A percentile compares a stretch with the other conserved stretches of the same genome.
phyloP scores from a whole-genome alignment of 2,329 filamentous ascomycete species.

The Fusarium multiceps region DNA sequence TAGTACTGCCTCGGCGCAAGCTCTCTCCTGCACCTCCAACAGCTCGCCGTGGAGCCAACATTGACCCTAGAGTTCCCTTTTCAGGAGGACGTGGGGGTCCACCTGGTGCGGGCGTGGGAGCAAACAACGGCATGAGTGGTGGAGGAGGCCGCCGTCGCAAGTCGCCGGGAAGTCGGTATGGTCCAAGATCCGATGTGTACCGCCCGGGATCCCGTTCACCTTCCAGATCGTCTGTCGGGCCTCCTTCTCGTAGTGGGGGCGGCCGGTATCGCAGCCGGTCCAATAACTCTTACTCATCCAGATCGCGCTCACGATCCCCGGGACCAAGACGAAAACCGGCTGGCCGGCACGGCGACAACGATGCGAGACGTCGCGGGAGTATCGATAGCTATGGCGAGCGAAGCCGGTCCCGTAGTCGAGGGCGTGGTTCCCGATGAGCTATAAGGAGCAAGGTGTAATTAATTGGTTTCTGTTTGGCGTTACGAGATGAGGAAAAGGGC shows the following conservation, averaged over 20 bases:
- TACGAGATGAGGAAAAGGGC: conserved; percentile 20
- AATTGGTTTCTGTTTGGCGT: conserved; percentile 39
- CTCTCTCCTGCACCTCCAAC: conserved; percentile 83
- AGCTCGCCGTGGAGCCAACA: conserved; percentile 70
- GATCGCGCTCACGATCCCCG: conserved; percentile 60
- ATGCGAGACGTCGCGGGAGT: conserved; percentile 57
- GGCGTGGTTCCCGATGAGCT: conserved; percentile 50
- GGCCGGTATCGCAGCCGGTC: conserved; percentile 60
- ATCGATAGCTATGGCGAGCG: conserved; percentile 57
- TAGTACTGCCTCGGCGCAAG: conserved; percentile 84
- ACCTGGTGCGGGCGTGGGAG: conserved; percentile 35
- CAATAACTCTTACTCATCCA: conserved; percentile 57
- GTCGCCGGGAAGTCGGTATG: conserved; percentile 53
- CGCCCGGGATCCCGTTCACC: conserved; percentile 68
- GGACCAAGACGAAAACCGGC: conserved; percentile 49
- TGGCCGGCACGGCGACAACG: conserved; percentile 49
- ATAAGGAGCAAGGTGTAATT: conserved; percentile 26
- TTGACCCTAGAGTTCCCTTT: conserved; percentile 60
- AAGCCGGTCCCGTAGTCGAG: conserved; percentile 55
- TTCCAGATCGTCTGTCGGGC: conserved; percentile 57
- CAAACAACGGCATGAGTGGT: conserved; percentile 49
- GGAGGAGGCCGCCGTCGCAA: conserved; percentile 52
- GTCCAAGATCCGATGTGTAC: conserved; percentile 66
- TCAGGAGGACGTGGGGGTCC: conserved; percentile 50
- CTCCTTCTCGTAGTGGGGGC: conserved; percentile 49